These are phyloP conservation scores for Chalaropsis thielavioides DNA, from an alignment of 2,329 filamentous ascomycete species.

Conservation along the genomic window DNA sequence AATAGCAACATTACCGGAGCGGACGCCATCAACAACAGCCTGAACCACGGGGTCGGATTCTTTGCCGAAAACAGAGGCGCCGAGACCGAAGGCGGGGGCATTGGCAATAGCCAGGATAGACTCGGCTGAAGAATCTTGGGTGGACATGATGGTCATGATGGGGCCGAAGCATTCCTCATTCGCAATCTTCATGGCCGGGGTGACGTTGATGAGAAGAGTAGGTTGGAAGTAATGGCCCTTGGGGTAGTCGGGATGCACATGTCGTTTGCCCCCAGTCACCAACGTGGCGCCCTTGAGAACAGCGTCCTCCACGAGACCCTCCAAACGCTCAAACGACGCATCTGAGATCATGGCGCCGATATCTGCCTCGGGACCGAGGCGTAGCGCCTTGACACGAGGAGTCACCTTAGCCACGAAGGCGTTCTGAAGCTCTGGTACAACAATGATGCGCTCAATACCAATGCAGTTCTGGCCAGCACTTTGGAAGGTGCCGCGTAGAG, in stretches of 20 bases:
- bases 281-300: slow-evolving; percentile 66
- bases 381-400: slow-evolving; percentile 58
- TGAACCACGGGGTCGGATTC: slow-evolving; percentile 45
- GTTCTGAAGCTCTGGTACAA: slow-evolving; percentile 61
- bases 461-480: slow-evolving; percentile 96
- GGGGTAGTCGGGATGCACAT: slow-evolving; percentile 56
- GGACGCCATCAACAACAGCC: slow-evolving; percentile 51
- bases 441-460: slow-evolving; percentile 86
- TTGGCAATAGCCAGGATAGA: slow-evolving; percentile 70
- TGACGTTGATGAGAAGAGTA: slow-evolving; percentile 83
- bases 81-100: slow-evolving; percentile 69
- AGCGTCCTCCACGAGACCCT: slow-evolving; percentile 62
- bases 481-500: slow-evolving; percentile 89
- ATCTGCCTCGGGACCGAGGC: slow-evolving; percentile 64
- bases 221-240: slow-evolving; percentile 83
- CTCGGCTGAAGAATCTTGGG: slow-evolving; percentile 41
- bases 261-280: slow-evolving; percentile 61
- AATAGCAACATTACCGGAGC: slow-evolving; percentile 80
- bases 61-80: slow-evolving; percentile 72
- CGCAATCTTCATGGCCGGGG: slow-evolving; percentile 69
- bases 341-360: slow-evolving; percentile 83
- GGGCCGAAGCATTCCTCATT: slow-evolving; percentile 88
- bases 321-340: slow-evolving; percentile 58
- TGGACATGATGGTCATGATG: slow-evolving; percentile 72
- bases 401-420: slow-evolving; percentile 54